phyloP scores from a whole-genome alignment of 2,329 filamentous ascomycete species.

The Trichoderma breve region DNA sequence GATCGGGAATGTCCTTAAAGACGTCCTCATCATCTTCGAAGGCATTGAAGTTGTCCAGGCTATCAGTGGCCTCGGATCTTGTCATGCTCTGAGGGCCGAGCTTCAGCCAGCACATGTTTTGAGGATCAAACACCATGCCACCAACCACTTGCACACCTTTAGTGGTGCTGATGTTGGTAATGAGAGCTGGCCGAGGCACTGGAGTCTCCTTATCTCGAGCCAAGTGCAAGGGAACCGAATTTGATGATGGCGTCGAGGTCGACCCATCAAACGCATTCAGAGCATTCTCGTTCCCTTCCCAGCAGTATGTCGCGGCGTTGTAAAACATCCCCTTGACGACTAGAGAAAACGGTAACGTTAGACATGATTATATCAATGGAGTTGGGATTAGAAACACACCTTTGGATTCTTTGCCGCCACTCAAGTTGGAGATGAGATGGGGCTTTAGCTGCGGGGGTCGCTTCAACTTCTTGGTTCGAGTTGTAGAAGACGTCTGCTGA shows the following conservation, averaged over 20 bases:
- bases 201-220: constrained; percentile 56
- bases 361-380: constrained; percentile 13
- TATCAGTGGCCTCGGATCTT: constrained; percentile 52
- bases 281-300: constrained; percentile 95
- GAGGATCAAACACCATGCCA: constrained; percentile 98
- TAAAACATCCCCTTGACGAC: constrained; percentile 95
- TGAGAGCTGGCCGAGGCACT: constrained; percentile 72
- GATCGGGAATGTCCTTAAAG: constrained; percentile 91
- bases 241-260: constrained; percentile 52
- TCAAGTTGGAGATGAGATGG: constrained; percentile 83
- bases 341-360: constrained; percentile 39
- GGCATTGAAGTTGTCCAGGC: constrained; percentile 64
- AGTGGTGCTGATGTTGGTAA: constrained; percentile 81
- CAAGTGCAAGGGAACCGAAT: constrained; percentile 38
- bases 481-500: constrained; percentile 41
- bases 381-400: constrained; percentile 52
- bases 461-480: constrained; percentile 57
- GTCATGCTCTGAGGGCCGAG: constrained; percentile 48
- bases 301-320: constrained; percentile 80
- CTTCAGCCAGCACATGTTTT: constrained; percentile 97
- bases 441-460: constrained; percentile 70
- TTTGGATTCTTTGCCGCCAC: constrained; percentile 71
- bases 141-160: constrained; percentile 91
- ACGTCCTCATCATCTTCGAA: constrained; percentile 87
- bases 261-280: constrained; percentile 73